Base-by-base conservation (phyloP, 192 early-diverging fungal genomes). In the Backusella morwellensis region DNA sequence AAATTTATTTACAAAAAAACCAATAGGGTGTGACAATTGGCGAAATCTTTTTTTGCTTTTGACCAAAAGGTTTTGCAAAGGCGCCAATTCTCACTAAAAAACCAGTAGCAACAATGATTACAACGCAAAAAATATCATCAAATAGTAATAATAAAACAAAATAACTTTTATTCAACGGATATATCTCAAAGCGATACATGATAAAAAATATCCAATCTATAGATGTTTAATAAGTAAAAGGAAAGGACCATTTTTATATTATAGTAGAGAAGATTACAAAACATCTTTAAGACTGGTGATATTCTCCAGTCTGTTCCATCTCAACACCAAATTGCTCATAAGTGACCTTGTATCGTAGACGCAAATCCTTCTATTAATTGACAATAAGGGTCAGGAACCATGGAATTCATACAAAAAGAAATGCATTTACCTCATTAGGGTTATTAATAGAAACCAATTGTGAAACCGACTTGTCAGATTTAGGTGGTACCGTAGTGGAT, bases 321-420 rank as follows among this genome's bases (percentile, higher is more conserved):
- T 78, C 78, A 9, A 79, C 82, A 29, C 78, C 87, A 36, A 59
- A 66, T 74, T 80, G 80, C 8, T 68, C 68, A 75, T 82, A 88
- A 1, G 85, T 86, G 32, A 85, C 82, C 75, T 86, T 83, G 47
- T 85, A 88, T 36, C 80, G 73, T 66, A 88, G 68, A 34, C 81
- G 66, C 35, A 86, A 66, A 42, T 73, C 21, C 4, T 44, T 32
- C 47, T 72, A 41, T 9, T 14, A 8, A 9, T 9, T 1, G 21
- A 3, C 0, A n/a, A 14, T n/a, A 36, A 19, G 17, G 9, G 21
- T 69, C 34, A 69, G n/a, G 21, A 21, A 41, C 4, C 0, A n/a
- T 69, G 19, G 14, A 32, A 68, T 35, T 19, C 15, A 35, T 35
- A 26, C 2, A 47, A 4, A 52, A 21, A 26, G 32, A 29, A 42